Conservation (phyloP, 805 yeast genomes). For the Maudiozyma barnettii region DNA sequence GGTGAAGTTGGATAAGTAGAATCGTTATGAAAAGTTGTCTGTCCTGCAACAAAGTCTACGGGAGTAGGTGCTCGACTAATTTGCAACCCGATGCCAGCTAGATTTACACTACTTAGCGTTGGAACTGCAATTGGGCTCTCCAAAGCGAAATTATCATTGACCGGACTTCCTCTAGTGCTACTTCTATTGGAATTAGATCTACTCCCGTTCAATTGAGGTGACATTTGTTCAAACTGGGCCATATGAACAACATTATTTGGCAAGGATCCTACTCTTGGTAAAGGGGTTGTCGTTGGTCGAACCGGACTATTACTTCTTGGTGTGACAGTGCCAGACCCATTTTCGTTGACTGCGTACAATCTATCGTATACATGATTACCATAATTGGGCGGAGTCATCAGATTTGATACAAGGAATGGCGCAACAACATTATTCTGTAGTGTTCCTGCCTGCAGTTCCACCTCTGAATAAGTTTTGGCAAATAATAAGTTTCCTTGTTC, state of each 20-base stretch:
- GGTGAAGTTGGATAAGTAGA: conserved; percentile 21
- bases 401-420: conserved; percentile 25
- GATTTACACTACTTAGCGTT: neutral
- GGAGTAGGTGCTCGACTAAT: conserved; percentile 33
- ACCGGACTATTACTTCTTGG: conserved; percentile 3
- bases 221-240: neutral
- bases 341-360: conserved; percentile 42
- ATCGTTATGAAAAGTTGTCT: conserved; percentile 41
- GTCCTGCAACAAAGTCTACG: conserved; percentile 48
- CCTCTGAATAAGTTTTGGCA: conserved; percentile 29
- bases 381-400: conserved; percentile 79
- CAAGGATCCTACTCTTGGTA: neutral
- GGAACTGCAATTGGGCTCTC: neutral
- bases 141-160: neutral
- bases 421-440: conserved; percentile 5
- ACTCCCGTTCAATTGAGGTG: neutral
- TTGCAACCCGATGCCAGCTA: neutral
- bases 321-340: conserved; percentile 26
- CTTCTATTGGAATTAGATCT: neutral
- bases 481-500: conserved; percentile 35
- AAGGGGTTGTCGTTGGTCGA: neutral
- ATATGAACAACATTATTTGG: neutral
- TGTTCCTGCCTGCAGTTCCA: conserved; percentile 4
- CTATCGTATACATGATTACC: conserved; percentile 74
- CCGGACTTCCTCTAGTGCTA: neutral